phyloP scores from a whole-genome alignment of 192 early-diverging fungal genomes.

The Geranomyces michiganensis region DNA sequence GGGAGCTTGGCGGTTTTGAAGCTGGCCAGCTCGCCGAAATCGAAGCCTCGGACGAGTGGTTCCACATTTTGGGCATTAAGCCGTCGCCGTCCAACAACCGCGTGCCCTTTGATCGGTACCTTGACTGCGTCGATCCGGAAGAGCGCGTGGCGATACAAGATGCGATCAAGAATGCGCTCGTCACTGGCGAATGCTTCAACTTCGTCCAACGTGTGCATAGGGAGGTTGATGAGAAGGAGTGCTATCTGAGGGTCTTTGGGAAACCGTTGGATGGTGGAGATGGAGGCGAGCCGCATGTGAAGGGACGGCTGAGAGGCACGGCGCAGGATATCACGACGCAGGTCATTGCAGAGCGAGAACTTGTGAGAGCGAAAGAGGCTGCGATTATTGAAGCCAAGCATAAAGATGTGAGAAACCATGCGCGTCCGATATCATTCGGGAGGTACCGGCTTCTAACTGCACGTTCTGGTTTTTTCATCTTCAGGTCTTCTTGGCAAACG shows the following conservation, averaged over 20 bases:
- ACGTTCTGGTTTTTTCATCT: background rate
- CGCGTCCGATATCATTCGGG: background rate
- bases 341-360: slow-evolving; percentile 1
- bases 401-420: too few species aligned
- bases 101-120: slow-evolving; percentile 6
- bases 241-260: slow-evolving; percentile 14
- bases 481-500: background rate
- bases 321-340: slow-evolving; percentile 32
- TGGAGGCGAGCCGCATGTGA: too few species aligned
- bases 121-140: background rate
- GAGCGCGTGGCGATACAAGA: background rate
- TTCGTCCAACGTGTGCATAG: slow-evolving; percentile 13
- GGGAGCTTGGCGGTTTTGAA: slow-evolving; percentile 16
- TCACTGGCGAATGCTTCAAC: slow-evolving; percentile 14
- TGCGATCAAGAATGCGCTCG: background rate
- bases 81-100: background rate
- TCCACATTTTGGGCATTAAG: slow-evolving; percentile 12
- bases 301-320: slow-evolving; percentile 1
- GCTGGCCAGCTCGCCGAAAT: slow-evolving; percentile 6
- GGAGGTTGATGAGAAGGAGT: slow-evolving; percentile 9
- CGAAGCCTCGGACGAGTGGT: slow-evolving; percentile 12
- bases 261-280: slow-evolving; percentile 13
- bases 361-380: slow-evolving; percentile 26
- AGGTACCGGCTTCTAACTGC: background rate
- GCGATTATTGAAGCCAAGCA: slow-evolving; percentile 17